Percentiles rank a stretch among this genome's conserved stretches.
These are phyloP conservation scores for Populus hybrid DNA, from an alignment of 441 rosid species.

Conservation along the genomic window DNA sequence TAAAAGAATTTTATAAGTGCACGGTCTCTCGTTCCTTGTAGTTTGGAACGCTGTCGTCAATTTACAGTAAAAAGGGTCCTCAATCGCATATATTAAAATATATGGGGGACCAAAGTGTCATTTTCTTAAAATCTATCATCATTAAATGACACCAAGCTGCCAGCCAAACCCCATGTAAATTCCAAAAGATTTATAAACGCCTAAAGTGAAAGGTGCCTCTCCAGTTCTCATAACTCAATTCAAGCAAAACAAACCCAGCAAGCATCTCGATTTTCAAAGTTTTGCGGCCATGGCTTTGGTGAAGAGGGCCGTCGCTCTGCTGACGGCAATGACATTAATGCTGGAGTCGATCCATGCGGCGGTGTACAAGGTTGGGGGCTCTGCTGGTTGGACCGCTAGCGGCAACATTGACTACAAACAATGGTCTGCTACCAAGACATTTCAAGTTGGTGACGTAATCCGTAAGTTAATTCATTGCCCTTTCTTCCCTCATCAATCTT, in stretches of 20 bases:
- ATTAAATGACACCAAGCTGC: neutral
- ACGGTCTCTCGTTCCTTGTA: neutral
- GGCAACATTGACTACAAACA: conserved; percentile 76
- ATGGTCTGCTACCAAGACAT: conserved; percentile 76
- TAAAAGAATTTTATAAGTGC: neutral
- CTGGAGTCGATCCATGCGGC: conserved; percentile 38
- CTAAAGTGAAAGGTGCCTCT: neutral
- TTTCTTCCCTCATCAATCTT: neutral
- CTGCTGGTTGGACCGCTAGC: conserved; percentile 91
- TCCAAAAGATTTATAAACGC: conserved; percentile 19
- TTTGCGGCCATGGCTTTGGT: conserved; percentile 24
- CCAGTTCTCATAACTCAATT: neutral
- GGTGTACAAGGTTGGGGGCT: conserved; percentile 74
- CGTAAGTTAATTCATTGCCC: conserved; percentile 33
- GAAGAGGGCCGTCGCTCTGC: conserved; percentile 19
- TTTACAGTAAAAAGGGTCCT: neutral
- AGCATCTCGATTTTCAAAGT: neutral
- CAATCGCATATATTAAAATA: neutral
- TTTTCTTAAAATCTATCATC: neutral
- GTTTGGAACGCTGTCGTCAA: neutral
- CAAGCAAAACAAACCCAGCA: neutral
- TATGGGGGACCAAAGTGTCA: neutral
- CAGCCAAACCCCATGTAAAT: neutral
- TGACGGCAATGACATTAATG: conserved; percentile 11
- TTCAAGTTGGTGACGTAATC: conserved; percentile 65